These are phyloP conservation scores for Aspergillus ibericus DNA, from an alignment of 2,329 filamentous ascomycete species.

Conservation along the genomic window DNA sequence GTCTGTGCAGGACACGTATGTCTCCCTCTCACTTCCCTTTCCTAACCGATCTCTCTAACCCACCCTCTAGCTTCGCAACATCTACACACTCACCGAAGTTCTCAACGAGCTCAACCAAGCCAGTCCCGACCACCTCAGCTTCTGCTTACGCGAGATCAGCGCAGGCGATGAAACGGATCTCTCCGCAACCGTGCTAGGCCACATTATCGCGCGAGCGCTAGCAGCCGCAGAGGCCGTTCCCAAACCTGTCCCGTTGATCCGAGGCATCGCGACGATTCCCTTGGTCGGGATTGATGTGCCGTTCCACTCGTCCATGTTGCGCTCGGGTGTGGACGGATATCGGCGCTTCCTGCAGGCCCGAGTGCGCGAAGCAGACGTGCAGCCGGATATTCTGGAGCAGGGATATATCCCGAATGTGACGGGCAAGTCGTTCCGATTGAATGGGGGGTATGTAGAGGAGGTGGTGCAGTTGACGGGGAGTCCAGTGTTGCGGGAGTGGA, in stretches of 20 bases:
- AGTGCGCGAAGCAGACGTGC: not conserved
- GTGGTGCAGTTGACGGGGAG: not conserved
- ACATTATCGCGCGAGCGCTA: not conserved
- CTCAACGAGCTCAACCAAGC: not conserved
- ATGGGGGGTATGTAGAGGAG: not conserved
- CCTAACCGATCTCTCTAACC: not conserved
- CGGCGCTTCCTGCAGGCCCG: not conserved
- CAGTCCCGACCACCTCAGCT: not conserved
- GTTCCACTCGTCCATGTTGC: constrained; percentile 4
- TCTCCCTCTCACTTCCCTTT: not conserved
- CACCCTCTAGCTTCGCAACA: not conserved
- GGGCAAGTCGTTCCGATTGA: not conserved
- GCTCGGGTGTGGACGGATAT: not conserved
- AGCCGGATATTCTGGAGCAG: not conserved
- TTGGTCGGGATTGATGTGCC: constrained; percentile 5
- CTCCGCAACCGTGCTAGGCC: not conserved
- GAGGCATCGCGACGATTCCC: not conserved
- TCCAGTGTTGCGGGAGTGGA: not conserved
- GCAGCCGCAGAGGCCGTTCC: not conserved
- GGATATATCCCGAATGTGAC: not conserved
- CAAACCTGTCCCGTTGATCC: not conserved
- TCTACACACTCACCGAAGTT: not conserved
- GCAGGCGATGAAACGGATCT: not conserved
- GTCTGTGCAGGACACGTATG: constrained; percentile 59
- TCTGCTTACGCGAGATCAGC: not conserved